Evolutionary conservation across 352 stramenopile genomes (phyloP), one percentile per base, ranked within the genome.

Genomic region (Phytophthora pisi): DNA sequence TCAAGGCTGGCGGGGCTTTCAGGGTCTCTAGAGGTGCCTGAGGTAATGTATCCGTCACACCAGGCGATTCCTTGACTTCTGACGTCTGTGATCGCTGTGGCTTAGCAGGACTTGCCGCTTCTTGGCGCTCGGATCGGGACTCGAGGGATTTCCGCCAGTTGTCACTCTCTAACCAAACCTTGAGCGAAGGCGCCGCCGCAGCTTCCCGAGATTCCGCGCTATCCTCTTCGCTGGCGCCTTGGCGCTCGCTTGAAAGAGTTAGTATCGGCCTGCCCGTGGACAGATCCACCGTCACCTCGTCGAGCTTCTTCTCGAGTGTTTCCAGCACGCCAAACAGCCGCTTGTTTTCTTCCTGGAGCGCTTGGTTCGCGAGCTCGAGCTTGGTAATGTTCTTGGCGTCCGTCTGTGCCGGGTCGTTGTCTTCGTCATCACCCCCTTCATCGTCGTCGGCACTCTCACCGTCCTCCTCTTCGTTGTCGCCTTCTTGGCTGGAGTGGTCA

Each of bases 141-240:
- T 78, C 70, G 8, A 83, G 51, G 5, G 72, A 67, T 40, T 83
- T 66, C 59, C 71, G 52, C 75, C 78, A 86, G 18, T 66, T 81
- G 38, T 87, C 80, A 38, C 72, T 82, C 51, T 82, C 72, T 8
- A 91, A 24, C 80, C 79, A 91, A n/a, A 81, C 70, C 55, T 89
- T 88, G 30, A 89, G 68, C 3, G 79, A 77, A 54, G 64, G 64
- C 34, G 34, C 34, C 26, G 64, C 64, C 26, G 69, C 64, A 64
- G 54, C 50, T 55, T 73, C 57, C 28, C 40, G 59, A 40, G 18
- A 57, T 23, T 58, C 55, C 23, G 40, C 13, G 13, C 26, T 51
- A 31, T 70, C 38, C 1, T 38, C 42, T 46, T 66, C 66, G 6
- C 55, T 31, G 7, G 53, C 45, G 16, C 18, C 24, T 31, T 45